Evolutionary conservation across 208 protist genomes (phyloP).

Genomic region (Porcisia hertigi): DNA sequence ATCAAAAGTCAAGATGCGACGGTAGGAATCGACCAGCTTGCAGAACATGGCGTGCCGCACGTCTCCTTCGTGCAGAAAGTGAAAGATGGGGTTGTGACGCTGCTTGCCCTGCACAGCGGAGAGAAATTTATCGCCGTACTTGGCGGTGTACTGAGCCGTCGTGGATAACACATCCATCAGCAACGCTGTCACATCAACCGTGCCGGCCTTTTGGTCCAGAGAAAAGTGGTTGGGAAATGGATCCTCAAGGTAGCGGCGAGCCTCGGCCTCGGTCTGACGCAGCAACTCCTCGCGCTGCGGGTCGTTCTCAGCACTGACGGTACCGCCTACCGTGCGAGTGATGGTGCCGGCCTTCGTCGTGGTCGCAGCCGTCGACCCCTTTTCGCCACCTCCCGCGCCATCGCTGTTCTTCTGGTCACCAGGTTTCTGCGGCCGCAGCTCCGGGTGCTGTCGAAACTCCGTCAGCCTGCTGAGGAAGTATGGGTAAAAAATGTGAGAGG

Average conservation of each 20-base stretch:
- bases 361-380: slow-evolving; percentile 15
- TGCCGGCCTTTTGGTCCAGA: slow-evolving; percentile 63
- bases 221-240: slow-evolving; percentile 78
- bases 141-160: slow-evolving; percentile 86
- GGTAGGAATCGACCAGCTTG: slow-evolving; percentile 82
- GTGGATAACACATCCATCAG: slow-evolving; percentile 73
- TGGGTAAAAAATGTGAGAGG: slow-evolving; percentile 88
- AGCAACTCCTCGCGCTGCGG: slow-evolving; percentile 69
- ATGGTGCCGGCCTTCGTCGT: slow-evolving; percentile 40
- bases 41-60: slow-evolving; percentile 72
- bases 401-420: slow-evolving; percentile 17
- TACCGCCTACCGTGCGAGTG: slow-evolving; percentile 69
- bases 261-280: slow-evolving; percentile 72
- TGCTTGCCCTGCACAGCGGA: slow-evolving; percentile 57
- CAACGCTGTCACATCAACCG: slow-evolving; percentile 66
- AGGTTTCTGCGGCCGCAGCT: slow-evolving; percentile 53
- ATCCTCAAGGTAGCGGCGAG: slow-evolving; percentile 73
- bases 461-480: slow-evolving; percentile 88
- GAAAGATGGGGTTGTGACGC: slow-evolving; percentile 67
- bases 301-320: slow-evolving; percentile 41
- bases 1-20: slow-evolving; percentile 60
- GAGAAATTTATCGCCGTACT: slow-evolving; percentile 84
- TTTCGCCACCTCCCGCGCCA: slow-evolving; percentile 20
- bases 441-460: slow-evolving; percentile 77
- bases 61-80: slow-evolving; percentile 77